phyloP scores from a whole-genome alignment of 2,329 filamentous ascomycete species.

The Cladosporium velox region DNA sequence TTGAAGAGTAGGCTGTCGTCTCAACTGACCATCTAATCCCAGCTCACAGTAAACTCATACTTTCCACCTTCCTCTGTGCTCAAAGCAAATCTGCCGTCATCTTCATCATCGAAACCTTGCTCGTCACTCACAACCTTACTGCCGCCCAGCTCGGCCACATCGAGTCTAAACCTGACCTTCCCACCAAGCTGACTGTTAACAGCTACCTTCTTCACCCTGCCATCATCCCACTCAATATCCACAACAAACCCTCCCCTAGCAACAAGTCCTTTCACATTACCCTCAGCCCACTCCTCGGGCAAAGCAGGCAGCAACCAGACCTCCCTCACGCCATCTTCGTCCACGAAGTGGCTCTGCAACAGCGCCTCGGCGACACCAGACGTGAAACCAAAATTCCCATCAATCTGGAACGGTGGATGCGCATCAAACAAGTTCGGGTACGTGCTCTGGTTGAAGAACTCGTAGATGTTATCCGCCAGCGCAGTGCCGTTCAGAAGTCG shows the following conservation, averaged over 20 bases:
- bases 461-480: conserved; percentile 47
- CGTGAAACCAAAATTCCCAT: conserved; percentile 58
- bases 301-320: conserved; percentile 30
- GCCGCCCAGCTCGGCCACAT: conserved; percentile 3
- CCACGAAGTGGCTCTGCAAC: conserved; percentile 14
- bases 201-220: conserved; percentile 7
- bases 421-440: conserved; percentile 34
- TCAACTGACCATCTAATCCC: background rate
- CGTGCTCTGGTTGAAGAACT: conserved; percentile 19
- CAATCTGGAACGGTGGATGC: conserved; percentile 58
- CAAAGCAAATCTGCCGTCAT: conserved; percentile 4
- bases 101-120: background rate
- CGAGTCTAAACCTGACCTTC: conserved; percentile 9
- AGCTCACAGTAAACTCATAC: conserved; percentile 10
- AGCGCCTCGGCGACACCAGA: conserved; percentile 40
- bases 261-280: conserved; percentile 12
- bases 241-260: conserved; percentile 19
- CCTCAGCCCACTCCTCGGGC: conserved; percentile 13
- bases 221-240: conserved; percentile 2
- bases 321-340: conserved; percentile 12
- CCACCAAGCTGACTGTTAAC: conserved; percentile 11
- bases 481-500: conserved; percentile 53
- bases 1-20: background rate
- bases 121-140: background rate
- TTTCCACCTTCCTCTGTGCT: conserved; percentile 7